Conservation (phyloP, 2,329 filamentous ascomycete species). For the Aspergillus chevalieri region DNA sequence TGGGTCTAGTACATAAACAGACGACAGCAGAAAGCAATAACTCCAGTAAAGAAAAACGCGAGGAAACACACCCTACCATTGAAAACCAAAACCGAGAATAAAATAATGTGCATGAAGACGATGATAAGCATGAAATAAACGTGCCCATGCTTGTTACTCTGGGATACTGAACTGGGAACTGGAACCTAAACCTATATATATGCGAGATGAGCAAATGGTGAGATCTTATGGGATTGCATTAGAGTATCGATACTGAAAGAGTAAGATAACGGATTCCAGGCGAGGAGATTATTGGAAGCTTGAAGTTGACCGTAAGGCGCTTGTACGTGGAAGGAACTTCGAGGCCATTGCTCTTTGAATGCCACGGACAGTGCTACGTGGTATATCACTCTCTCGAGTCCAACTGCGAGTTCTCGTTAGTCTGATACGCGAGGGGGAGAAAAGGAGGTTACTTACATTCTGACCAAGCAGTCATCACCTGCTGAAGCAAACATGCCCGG, state of each 20-base stretch:
- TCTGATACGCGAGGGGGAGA: background rate
- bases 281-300: slow-evolving; percentile 18
- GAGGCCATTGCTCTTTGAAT: slow-evolving; percentile 25
- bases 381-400: slow-evolving; percentile 29
- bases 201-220: no score
- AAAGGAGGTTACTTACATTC: slow-evolving; percentile 60
- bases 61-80: no score
- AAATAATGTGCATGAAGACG: no score
- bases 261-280: background rate
- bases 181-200: no score
- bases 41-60: no score
- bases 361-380: slow-evolving; percentile 15
- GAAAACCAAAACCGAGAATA: no score
- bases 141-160: no score
- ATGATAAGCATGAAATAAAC: no score
- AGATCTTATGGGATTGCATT: no score
- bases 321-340: slow-evolving; percentile 34
- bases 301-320: slow-evolving; percentile 36
- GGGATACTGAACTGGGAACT: no score
- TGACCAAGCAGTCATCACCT: slow-evolving; percentile 77
- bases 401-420: slow-evolving; percentile 20
- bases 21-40: no score
- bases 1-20: no score
- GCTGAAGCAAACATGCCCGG: slow-evolving; percentile 82
- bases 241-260: background rate